Percentiles rank a stretch among this genome's conserved stretches.
Evolutionary conservation across 371 early-diverging fungal species (phyloP).

Genomic region (Mucor mucedo): DNA sequence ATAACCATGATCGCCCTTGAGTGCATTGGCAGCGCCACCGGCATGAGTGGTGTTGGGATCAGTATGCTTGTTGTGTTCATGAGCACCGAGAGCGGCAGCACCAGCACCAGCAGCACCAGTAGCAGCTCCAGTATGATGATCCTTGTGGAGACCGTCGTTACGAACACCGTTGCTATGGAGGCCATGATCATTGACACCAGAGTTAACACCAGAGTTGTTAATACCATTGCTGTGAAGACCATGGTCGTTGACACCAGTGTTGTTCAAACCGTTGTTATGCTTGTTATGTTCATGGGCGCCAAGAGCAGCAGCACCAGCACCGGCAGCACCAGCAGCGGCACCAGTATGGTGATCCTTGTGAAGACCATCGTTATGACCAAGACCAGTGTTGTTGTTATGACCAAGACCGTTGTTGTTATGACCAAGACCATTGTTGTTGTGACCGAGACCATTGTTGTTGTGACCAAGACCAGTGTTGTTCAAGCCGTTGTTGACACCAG

Average conservation of each 20-base stretch:
- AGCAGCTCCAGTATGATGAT: background rate
- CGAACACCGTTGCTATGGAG: no score
- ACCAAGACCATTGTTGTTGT: no score
- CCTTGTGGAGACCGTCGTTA: background rate
- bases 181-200: no score
- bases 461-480: no score
- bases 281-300: background rate
- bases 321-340: background rate
- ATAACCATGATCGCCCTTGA: background rate
- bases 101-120: background rate
- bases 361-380: no score
- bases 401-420: no score
- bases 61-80: background rate
- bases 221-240: no score
- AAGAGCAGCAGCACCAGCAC: background rate
- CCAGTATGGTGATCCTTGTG: no score
- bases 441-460: background rate
- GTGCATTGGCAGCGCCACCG: background rate
- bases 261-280: background rate
- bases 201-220: no score
- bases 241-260: no score
- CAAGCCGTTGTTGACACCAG: no score
- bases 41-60: background rate
- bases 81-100: conserved; percentile 1
- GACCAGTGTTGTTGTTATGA: no score